Conservation (phyloP, 2,329 filamentous ascomycete species). For the Alternaria brassicicola region DNA sequence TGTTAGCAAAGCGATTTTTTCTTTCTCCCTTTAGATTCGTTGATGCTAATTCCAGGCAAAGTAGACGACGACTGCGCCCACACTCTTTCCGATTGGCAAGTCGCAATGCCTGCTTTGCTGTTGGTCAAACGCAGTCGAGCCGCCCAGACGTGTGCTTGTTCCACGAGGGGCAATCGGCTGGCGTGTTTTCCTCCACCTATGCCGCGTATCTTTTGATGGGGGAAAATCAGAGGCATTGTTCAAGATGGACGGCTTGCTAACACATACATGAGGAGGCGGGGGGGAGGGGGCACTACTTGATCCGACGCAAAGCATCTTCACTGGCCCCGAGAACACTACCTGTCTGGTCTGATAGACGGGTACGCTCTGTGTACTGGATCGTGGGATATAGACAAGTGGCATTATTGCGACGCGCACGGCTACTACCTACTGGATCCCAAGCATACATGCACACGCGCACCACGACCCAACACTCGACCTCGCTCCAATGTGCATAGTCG, state of each 20-base stretch:
- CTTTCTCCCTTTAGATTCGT: too few relatives aligned
- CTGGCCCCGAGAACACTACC: too few relatives aligned
- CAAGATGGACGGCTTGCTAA: slow-evolving; percentile 1
- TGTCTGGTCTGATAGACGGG: too few relatives aligned
- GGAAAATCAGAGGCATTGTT: not conserved
- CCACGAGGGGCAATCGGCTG: slow-evolving; percentile 15
- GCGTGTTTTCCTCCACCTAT: slow-evolving; percentile 9
- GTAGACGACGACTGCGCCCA: not conserved
- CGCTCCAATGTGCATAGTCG: slow-evolving; percentile 35
- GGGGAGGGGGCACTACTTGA: too few relatives aligned
- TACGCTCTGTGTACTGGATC: too few relatives aligned
- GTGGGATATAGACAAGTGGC: too few relatives aligned
- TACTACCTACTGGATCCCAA: too few relatives aligned
- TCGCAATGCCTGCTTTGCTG: slow-evolving; percentile 12
- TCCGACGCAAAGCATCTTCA: too few relatives aligned
- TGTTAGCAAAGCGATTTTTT: too few relatives aligned
- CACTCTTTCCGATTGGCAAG: not conserved
- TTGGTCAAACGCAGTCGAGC: slow-evolving; percentile 12
- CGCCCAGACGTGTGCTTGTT: slow-evolving; percentile 21
- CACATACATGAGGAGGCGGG: not conserved
- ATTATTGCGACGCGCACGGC: not conserved
- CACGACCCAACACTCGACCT: too few relatives aligned
- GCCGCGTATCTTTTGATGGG: not conserved
- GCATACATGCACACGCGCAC: not conserved
- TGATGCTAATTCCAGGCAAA: too few relatives aligned